phyloP scores from a whole-genome alignment of 2,329 filamentous ascomycete genomes.

The Aureobasidium sp. region DNA sequence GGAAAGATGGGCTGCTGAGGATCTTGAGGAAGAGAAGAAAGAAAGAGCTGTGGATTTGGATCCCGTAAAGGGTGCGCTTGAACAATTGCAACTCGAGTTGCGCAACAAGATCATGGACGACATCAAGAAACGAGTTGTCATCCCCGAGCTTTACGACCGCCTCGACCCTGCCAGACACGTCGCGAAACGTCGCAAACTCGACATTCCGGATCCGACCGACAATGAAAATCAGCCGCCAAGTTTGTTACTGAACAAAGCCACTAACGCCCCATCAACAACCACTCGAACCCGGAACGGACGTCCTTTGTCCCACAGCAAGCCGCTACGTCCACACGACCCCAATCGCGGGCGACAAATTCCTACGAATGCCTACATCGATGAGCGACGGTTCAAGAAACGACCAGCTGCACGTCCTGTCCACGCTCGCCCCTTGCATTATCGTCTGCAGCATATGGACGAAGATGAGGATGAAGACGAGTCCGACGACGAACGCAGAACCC shows the following conservation, averaged over 20 bases:
- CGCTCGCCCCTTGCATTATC: slow-evolving; percentile 70
- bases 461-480: slow-evolving; percentile 75
- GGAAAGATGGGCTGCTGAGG: slow-evolving; percentile 66
- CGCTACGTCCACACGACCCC: slow-evolving; percentile 37
- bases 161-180: slow-evolving; percentile 74
- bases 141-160: slow-evolving; percentile 69
- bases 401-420: slow-evolving; percentile 50
- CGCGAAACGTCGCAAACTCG: slow-evolving; percentile 70
- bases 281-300: slow-evolving; percentile 44
- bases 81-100: slow-evolving; percentile 71
- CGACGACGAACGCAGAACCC: slow-evolving; percentile 62
- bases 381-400: slow-evolving; percentile 48
- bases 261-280: slow-evolving; percentile 57
- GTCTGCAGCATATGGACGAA: slow-evolving; percentile 53
- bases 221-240: slow-evolving; percentile 48
- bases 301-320: slow-evolving; percentile 31
- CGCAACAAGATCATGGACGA: slow-evolving; percentile 81
- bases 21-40: slow-evolving; percentile 83
- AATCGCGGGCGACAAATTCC: slow-evolving; percentile 32
- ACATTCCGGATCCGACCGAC: slow-evolving; percentile 58
- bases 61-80: slow-evolving; percentile 75
- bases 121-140: slow-evolving; percentile 79
- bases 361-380: slow-evolving; percentile 44
- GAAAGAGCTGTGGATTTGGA: slow-evolving; percentile 82
- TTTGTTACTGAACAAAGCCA: slow-evolving; percentile 38